These are phyloP conservation scores for Cruciata laevipes DNA, from an alignment of 257 asterid species.

Conservation along the genomic window DNA sequence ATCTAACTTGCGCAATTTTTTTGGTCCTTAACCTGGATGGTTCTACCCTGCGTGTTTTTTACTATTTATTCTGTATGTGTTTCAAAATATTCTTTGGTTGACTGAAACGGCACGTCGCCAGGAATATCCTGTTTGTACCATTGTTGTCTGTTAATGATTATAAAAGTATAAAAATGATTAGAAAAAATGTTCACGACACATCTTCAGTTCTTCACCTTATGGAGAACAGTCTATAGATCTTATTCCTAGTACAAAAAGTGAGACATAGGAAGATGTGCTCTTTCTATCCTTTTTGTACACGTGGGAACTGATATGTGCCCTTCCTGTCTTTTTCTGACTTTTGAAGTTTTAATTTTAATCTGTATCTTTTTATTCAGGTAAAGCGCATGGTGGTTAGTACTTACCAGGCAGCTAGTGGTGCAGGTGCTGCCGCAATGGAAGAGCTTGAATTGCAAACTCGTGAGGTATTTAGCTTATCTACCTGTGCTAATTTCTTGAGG, in stretches of 20 bases:
- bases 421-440: slow-evolving; percentile 99
- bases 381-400: slow-evolving; percentile 52
- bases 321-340: neutral
- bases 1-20: neutral
- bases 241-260: neutral
- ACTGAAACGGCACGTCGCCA: neutral
- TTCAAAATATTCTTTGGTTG: neutral
- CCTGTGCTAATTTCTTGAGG: neutral
- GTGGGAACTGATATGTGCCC: neutral
- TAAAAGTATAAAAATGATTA: neutral
- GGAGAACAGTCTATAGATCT: neutral
- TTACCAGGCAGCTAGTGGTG: slow-evolving; percentile 58
- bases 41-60: neutral
- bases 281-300: neutral
- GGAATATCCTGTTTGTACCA: neutral
- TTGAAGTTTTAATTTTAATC: neutral
- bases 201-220: neutral
- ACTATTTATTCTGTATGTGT: neutral
- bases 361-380: slow-evolving; percentile 21
- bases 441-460: slow-evolving; percentile 91
- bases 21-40: neutral
- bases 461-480: slow-evolving; percentile 42
- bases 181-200: neutral
- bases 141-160: neutral
- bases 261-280: too few relatives aligned